A percentile compares a stretch with the other conserved stretches of the same genome.
Evolutionary conservation across 805 yeast genomes (phyloP).

Genomic region (Tetrapisispora arboricola): DNA sequence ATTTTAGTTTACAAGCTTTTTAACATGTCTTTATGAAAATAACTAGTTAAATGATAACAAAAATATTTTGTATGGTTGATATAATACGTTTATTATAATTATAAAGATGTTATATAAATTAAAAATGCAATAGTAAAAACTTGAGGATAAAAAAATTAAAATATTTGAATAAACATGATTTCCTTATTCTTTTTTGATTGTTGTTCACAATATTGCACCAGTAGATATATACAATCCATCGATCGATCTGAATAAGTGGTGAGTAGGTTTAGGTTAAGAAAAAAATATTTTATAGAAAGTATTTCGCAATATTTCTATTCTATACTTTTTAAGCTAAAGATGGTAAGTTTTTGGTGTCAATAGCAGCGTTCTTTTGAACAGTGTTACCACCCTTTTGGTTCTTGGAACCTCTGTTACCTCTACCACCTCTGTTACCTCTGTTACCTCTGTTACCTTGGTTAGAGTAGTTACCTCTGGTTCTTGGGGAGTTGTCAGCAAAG

Average conservation of each 20-base stretch:
- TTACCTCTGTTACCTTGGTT: constrained; percentile 25
- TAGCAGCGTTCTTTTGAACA: constrained; percentile 29
- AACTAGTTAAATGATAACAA: too few species aligned
- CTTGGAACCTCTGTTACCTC: constrained; percentile 73
- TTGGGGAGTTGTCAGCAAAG: constrained; percentile 47
- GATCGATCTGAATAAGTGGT: constrained; percentile 7
- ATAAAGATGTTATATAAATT: constrained; percentile 4
- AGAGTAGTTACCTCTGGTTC: constrained; percentile 5
- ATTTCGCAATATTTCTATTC: constrained; percentile 1
- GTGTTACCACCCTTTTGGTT: constrained; percentile 17
- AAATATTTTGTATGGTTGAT: background rate
- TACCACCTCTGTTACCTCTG: constrained; percentile 38
- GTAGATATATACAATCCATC: constrained; percentile 6
- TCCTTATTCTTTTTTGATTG: constrained; percentile 4
- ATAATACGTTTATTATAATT: constrained; percentile 3
- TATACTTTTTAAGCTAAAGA: constrained; percentile 39
- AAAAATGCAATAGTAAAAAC: constrained; percentile 6
- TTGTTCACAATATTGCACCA: constrained; percentile 6
- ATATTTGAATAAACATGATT: constrained; percentile 3
- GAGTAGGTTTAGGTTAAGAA: constrained; percentile 1
- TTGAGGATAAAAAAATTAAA: constrained; percentile 3
- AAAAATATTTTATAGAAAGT: constrained; percentile 4
- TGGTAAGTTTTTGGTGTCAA: constrained; percentile 64
- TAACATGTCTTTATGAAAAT: too few species aligned
- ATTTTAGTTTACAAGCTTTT: too few species aligned